Base-by-base conservation (phyloP, 1,284 basidiomycete genomes). In the Mixia osmundae region DNA sequence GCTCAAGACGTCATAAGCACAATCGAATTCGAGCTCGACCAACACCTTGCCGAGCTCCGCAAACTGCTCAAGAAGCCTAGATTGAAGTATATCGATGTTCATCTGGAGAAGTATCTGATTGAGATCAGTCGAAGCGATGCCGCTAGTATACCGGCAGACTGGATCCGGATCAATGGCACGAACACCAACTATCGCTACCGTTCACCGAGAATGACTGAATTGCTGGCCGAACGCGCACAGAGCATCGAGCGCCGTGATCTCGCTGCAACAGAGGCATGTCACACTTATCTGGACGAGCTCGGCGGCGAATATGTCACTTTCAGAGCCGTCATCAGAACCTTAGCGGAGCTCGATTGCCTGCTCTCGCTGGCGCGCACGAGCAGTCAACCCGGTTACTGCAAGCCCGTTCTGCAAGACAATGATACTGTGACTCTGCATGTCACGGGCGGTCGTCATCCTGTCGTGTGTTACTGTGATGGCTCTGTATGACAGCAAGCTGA, bases 351-450 rank as follows among this genome's bases (percentile, higher is more conserved):
- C n/a, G 79, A 77, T 59, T 87, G 72, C 57, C 63, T 73, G 41
- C 57, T 67, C 49, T 77, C 71, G 54, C 64, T 73, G 33, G 73
- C 69, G 10, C 68, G 62, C 40, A 68, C 63, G 89, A 41, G 89
- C 91, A 0, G 68, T 74, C 50, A 73, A 97, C 44, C 64, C 85
- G 15, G 75, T n/a, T n/a, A n/a, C n/a, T n/a, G n/a, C n/a, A n/a
- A n/a, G n/a, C n/a, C n/a, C n/a, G n/a, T n/a, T n/a, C n/a, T n/a
- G n/a, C n/a, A n/a, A n/a, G n/a, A n/a, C n/a, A n/a, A n/a, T n/a
- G n/a, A n/a, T n/a, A n/a, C n/a, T n/a, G n/a, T n/a, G n/a, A n/a
- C n/a, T n/a, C n/a, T n/a, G n/a, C n/a, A n/a, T n/a, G n/a, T n/a
- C n/a, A n/a, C n/a, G n/a, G n/a, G n/a, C n/a, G n/a, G n/a, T n/a